Conservation (phyloP, 2,329 filamentous ascomycete genomes). For the Alternaria triticina region DNA sequence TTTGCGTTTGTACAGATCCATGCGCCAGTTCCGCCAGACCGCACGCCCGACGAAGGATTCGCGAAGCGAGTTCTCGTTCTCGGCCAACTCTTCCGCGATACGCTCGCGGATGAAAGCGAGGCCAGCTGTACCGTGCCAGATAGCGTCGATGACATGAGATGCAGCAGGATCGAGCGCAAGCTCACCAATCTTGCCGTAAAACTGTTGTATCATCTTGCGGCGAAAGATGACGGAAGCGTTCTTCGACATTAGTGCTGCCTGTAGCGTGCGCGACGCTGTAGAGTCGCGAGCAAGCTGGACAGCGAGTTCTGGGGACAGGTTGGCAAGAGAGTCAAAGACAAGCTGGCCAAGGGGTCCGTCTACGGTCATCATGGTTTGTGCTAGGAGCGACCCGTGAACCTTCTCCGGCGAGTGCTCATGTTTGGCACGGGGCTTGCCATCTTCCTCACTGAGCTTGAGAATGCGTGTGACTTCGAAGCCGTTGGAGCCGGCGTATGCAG, state of each 20-base stretch:
- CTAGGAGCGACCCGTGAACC: constrained; percentile 82
- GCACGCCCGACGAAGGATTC: constrained; percentile 69
- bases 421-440: constrained; percentile 40
- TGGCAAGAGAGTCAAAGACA: constrained; percentile 67
- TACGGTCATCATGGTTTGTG: constrained; percentile 78
- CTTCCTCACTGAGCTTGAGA: constrained; percentile 61
- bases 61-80: constrained; percentile 66
- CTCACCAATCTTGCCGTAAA: constrained; percentile 66
- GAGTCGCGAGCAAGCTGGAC: constrained; percentile 70
- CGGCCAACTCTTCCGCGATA: constrained; percentile 67
- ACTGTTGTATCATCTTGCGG: constrained; percentile 68
- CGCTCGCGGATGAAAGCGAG: constrained; percentile 72
- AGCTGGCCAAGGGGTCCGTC: constrained; percentile 72
- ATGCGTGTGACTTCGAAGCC: constrained; percentile 64
- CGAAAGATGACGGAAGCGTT: constrained; percentile 63
- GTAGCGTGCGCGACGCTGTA: constrained; percentile 66
- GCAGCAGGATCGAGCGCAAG: constrained; percentile 67
- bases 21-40: constrained; percentile 76
- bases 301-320: constrained; percentile 57
- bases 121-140: constrained; percentile 69
- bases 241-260: constrained; percentile 65
- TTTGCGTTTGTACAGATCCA: constrained; percentile 72
- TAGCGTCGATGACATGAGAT: constrained; percentile 71
- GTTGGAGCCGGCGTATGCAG: constrained; percentile 60
- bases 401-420: constrained; percentile 56